Evolutionary conservation across 208 protist genomes (phyloP), one percentile per base, ranked within the genome.

Genomic region (Wallacemonas sp.): DNA sequence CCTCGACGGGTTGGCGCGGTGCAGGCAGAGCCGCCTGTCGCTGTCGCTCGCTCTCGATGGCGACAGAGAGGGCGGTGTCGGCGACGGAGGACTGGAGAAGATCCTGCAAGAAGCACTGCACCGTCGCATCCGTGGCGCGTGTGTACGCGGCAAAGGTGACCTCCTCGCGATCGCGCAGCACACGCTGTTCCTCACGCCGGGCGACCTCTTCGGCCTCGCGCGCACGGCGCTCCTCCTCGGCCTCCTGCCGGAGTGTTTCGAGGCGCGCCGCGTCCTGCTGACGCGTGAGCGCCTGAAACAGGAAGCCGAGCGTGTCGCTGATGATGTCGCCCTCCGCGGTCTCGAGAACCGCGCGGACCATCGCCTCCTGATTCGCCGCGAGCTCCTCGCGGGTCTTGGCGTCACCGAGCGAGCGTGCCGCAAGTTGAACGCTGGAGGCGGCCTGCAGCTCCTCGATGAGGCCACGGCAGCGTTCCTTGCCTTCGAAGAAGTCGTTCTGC

Each of bases 401-500:
- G 14, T 79, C 72, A 1, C 54, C 66, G 6, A 43, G 55, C 55
- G 64, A 78, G 58, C 58, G 67, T 60, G 94, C 79, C 21, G 79
- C 83, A n/a, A 82, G 79, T 65, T 96, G 93, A 11, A 90, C 91
- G 55, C 87, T 84, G 16, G 85, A 93, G 26, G 91, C 94, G 1
- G 88, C 90, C 81, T 97, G 92, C 66, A 98, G 69, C 66, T 98
- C 94, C 54, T 89, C 82, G 46, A 98, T 98, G 36, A 98, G 87
- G 12, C 90, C 92, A 47, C 88, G 80, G 74, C 92, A 96, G 14
- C 94, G 82, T 74, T 97, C 94, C 54, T 96, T 95, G 19, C 94
- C 94, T 52, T 98, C 94, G 70, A 95, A 97, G 81, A 96, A 96
- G 75, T 95, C 90, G 68, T 96, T 96, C 78, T 98, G 92, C 46